A percentile compares a stretch with the other conserved stretches of the same genome.
These are phyloP conservation scores for Trichoderma citrinoviride DNA, from an alignment of 2,329 filamentous ascomycete genomes.

Conservation along the genomic window DNA sequence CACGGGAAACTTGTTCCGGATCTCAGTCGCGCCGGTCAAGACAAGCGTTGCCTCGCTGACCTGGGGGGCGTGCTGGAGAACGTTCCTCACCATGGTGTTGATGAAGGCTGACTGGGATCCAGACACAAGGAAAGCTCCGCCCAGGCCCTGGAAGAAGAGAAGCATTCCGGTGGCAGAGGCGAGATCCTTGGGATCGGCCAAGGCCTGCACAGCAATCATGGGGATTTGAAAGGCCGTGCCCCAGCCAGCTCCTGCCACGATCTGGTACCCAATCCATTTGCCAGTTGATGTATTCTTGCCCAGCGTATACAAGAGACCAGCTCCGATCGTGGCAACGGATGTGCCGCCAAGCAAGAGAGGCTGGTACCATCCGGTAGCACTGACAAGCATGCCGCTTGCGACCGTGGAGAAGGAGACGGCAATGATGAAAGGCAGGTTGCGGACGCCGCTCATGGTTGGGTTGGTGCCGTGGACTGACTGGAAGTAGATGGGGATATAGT, in stretches of 20 bases:
- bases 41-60: constrained; percentile 40
- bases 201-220: constrained; percentile 49
- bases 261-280: constrained; percentile 54
- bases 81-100: constrained; percentile 41
- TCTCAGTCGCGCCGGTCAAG: constrained; percentile 51
- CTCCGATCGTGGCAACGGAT: constrained; percentile 43
- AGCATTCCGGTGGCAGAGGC: constrained; percentile 48
- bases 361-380: constrained; percentile 42
- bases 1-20: constrained; percentile 50
- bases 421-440: constrained; percentile 47
- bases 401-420: constrained; percentile 44
- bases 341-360: constrained; percentile 47
- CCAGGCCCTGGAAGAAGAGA: constrained; percentile 48
- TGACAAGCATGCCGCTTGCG: constrained; percentile 40
- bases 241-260: constrained; percentile 48
- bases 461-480: constrained; percentile 42
- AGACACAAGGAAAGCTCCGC: constrained; percentile 50
- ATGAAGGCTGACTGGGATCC: constrained; percentile 48
- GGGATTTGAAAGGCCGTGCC: constrained; percentile 49
- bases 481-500: constrained; percentile 50
- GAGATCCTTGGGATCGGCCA: constrained; percentile 42
- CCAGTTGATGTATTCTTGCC: constrained; percentile 39
- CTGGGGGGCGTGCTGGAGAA: constrained; percentile 36
- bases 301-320: constrained; percentile 44
- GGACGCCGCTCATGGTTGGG: constrained; percentile 42